phyloP scores from a whole-genome alignment of 306 rosid species.

The Prunus armeniaca region DNA sequence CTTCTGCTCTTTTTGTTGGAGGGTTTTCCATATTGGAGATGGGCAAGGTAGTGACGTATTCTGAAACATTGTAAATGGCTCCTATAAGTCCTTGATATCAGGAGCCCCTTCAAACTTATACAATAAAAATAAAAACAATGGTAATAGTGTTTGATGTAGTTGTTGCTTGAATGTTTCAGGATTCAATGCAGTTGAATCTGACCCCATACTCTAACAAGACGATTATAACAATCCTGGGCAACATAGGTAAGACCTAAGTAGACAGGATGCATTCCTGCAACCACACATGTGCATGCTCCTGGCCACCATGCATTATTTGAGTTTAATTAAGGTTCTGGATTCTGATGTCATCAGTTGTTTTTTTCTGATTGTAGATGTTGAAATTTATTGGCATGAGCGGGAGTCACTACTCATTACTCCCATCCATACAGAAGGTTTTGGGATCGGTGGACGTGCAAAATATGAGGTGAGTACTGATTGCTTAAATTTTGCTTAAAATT shows the following conservation, averaged over 20 bases:
- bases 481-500: background rate
- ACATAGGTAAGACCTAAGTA: conserved; percentile 56
- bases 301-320: background rate
- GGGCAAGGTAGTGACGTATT: conserved; percentile 54
- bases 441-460: conserved; percentile 58
- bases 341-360: conserved; percentile 5
- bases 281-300: background rate
- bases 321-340: background rate
- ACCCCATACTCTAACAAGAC: conserved; percentile 64
- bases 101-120: background rate
- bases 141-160: background rate
- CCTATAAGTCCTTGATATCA: background rate
- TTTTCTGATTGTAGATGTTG: conserved; percentile 53
- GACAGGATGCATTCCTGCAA: background rate
- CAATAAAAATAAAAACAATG: background rate
- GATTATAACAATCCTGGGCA: conserved; percentile 75
- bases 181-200: conserved; percentile 60
- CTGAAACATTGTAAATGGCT: background rate
- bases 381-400: conserved; percentile 52
- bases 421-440: conserved; percentile 57
- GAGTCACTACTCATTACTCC: conserved; percentile 45
- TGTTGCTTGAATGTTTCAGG: conserved; percentile 32
- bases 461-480: conserved; percentile 57
- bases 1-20: conserved; percentile 77
- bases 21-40: conserved; percentile 77